Evolutionary conservation across 805 yeast genomes (phyloP).

Genomic region (Ogataea salicorniae): DNA sequence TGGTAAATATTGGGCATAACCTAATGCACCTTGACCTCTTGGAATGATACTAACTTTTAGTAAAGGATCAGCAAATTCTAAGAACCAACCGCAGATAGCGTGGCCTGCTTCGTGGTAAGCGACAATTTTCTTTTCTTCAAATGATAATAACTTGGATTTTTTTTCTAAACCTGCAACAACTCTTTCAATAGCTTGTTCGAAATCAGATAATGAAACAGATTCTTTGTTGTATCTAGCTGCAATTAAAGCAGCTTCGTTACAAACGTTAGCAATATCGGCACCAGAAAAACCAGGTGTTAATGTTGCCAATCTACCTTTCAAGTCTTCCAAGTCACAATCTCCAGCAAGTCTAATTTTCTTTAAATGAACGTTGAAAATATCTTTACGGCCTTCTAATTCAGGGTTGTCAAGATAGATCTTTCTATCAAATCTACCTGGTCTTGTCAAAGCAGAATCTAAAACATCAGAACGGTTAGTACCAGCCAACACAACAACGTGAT

Average conservation of each 20-base stretch:
- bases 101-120: slow-evolving; percentile 98
- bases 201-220: slow-evolving; percentile 62
- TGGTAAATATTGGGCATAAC: slow-evolving; percentile 94
- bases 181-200: slow-evolving; percentile 90
- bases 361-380: slow-evolving; percentile 78
- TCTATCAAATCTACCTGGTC: slow-evolving; percentile 95
- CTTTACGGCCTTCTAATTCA: slow-evolving; percentile 84
- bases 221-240: slow-evolving; percentile 77
- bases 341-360: slow-evolving; percentile 46
- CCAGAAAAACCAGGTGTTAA: slow-evolving; percentile 95
- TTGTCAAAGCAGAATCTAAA: slow-evolving; percentile 79
- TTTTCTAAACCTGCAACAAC: slow-evolving; percentile 93
- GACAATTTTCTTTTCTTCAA: slow-evolving; percentile 77
- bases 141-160: slow-evolving; percentile 71
- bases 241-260: slow-evolving; percentile 90
- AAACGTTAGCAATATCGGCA: slow-evolving; percentile 92
- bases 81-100: slow-evolving; percentile 92
- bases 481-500: slow-evolving; percentile 89
- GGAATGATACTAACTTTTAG: slow-evolving; percentile 93
- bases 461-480: slow-evolving; percentile 95
- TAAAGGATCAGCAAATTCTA: slow-evolving; percentile 83
- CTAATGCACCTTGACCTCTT: slow-evolving; percentile 90
- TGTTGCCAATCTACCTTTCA: slow-evolving; percentile 83
- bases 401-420: slow-evolving; percentile 84
- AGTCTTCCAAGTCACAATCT: slow-evolving; percentile 45